A percentile compares a stretch with the other conserved stretches of the same genome.
phyloP scores from a whole-genome alignment of 225 moss, liverwort and hornwort species.

The Lunularia cruciata region DNA sequence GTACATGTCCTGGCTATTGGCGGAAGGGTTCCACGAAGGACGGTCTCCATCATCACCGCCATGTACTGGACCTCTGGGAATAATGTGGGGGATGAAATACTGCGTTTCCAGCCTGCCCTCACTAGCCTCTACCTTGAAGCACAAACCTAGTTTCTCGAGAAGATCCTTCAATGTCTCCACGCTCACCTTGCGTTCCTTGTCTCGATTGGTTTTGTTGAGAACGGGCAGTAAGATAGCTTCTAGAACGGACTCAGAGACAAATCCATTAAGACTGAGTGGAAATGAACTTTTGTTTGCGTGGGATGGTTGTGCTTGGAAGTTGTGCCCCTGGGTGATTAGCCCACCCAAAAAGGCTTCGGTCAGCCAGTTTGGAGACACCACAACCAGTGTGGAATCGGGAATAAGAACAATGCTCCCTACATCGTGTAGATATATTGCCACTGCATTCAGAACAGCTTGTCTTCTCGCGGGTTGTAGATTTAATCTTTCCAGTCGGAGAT shows the following conservation, averaged over 20 bases:
- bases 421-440: not conserved
- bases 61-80: not conserved
- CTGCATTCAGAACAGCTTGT: not conserved
- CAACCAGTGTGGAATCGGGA: not conserved
- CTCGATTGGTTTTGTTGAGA: no score
- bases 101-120: not conserved
- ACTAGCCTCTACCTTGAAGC: not conserved
- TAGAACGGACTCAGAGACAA: not conserved
- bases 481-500: no score
- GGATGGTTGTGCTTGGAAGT: no score
- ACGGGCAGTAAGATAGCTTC: not conserved
- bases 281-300: no score
- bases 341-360: not conserved
- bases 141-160: not conserved
- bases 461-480: not conserved
- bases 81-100: not conserved
- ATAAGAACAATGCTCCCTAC: not conserved
- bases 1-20: not conserved
- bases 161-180: not conserved
- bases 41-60: not conserved
- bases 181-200: not conserved
- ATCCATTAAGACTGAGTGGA: not conserved
- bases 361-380: conserved; percentile 15
- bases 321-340: not conserved
- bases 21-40: not conserved